phyloP scores from a whole-genome alignment of 306 rosid species.

The Trifolium repens region DNA sequence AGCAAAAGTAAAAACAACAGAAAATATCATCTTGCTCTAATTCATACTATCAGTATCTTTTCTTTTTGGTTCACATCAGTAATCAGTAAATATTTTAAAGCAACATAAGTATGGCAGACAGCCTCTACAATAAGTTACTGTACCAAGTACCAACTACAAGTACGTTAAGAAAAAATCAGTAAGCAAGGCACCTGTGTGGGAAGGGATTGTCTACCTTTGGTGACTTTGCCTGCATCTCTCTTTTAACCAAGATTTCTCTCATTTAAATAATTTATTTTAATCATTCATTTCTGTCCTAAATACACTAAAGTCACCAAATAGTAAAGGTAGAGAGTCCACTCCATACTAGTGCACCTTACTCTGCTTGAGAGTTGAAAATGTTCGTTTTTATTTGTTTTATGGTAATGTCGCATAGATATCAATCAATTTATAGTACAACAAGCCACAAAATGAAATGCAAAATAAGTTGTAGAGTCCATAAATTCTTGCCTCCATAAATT shows the following conservation, averaged over 20 bases:
- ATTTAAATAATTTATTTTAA: too few relatives aligned
- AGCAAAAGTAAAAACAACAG: constrained; percentile 11
- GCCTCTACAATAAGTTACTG: neutral
- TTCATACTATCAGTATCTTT: neutral
- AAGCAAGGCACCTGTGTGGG: neutral
- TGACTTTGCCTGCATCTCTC: too few relatives aligned
- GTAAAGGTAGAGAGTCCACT: too few relatives aligned
- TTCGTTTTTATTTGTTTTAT: neutral
- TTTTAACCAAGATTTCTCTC: too few relatives aligned
- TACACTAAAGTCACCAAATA: too few relatives aligned
- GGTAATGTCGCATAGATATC: constrained; percentile 15
- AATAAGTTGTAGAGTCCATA: constrained; percentile 35
- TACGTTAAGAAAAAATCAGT: neutral
- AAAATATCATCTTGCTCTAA: constrained; percentile 15
- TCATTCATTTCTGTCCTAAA: too few relatives aligned
- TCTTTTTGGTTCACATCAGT: neutral
- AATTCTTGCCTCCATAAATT: constrained; percentile 95
- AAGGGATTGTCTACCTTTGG: too few relatives aligned
- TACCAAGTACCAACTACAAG: constrained; percentile 14
- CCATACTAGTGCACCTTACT: neutral
- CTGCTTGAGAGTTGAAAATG: constrained; percentile 7
- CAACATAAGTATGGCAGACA: constrained; percentile 1
- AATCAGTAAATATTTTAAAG: neutral
- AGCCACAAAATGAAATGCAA: constrained; percentile 20
- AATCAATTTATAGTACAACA: neutral